These are phyloP conservation scores for Porodaedalea pini DNA, from an alignment of 1,284 basidiomycete genomes.

Conservation along the genomic window DNA sequence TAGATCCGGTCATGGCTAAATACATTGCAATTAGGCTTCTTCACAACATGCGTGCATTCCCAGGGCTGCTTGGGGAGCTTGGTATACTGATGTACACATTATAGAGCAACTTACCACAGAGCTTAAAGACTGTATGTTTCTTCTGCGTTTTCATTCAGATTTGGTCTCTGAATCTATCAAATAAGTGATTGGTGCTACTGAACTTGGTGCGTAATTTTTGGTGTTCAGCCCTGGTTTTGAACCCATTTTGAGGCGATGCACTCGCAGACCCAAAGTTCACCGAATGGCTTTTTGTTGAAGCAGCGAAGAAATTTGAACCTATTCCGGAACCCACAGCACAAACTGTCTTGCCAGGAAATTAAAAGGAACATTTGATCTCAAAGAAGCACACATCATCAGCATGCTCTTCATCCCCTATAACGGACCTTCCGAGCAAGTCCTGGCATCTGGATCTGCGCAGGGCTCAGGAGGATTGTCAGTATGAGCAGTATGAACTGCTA, in stretches of 20 bases:
- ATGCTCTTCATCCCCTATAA: constrained; percentile 55
- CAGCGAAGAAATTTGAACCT: constrained; percentile 51
- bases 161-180: constrained; percentile 24
- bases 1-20: constrained; percentile 87
- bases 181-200: constrained; percentile 63
- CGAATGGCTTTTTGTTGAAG: constrained; percentile 79
- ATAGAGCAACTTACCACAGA: constrained; percentile 78
- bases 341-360: constrained; percentile 21
- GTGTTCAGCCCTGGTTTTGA: neutral
- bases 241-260: constrained; percentile 22
- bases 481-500: no score
- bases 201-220: constrained; percentile 15
- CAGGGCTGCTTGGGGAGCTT: constrained; percentile 1
- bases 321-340: constrained; percentile 37
- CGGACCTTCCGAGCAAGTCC: constrained; percentile 47
- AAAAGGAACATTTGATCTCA: constrained; percentile 2
- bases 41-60: constrained; percentile 63
- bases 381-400: constrained; percentile 33
- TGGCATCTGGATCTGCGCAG: constrained; percentile 38
- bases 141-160: constrained; percentile 11
- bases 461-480: no score
- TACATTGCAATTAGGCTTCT: constrained; percentile 91
- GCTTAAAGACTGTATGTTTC: constrained; percentile 65
- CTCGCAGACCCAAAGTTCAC: constrained; percentile 69
- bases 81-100: constrained; percentile 5